These are phyloP conservation scores for Trypanosomatidae sp. DNA, from an alignment of 208 protist genomes.

Conservation along the genomic window DNA sequence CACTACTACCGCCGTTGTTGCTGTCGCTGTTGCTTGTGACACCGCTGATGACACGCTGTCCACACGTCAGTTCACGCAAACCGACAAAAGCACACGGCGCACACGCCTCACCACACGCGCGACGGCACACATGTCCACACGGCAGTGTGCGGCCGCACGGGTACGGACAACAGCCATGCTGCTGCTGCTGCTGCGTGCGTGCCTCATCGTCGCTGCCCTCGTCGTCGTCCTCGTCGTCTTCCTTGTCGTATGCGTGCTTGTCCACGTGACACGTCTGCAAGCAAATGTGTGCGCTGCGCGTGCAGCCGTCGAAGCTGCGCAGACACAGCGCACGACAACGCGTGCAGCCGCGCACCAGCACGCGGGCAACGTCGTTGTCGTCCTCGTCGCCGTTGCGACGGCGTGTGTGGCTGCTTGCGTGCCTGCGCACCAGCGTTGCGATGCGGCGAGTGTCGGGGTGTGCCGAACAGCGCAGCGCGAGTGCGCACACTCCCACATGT, in stretches of 20 bases:
- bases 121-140: slow-evolving; percentile 63
- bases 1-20: too few species aligned
- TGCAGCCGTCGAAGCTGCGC: slow-evolving; percentile 37
- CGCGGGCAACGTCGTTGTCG: slow-evolving; percentile 4
- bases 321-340: slow-evolving; percentile 57
- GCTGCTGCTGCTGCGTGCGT: not conserved
- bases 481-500: slow-evolving; percentile 19
- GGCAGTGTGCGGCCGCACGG: slow-evolving; percentile 38
- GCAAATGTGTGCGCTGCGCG: slow-evolving; percentile 51
- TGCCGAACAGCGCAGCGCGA: slow-evolving; percentile 61
- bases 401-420: not conserved
- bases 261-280: slow-evolving; percentile 45
- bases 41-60: slow-evolving; percentile 67
- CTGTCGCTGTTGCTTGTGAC: too few species aligned
- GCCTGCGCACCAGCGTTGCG: slow-evolving; percentile 18
- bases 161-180: slow-evolving; percentile 55
- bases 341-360: slow-evolving; percentile 31
- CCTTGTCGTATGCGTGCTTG: slow-evolving; percentile 1
- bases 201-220: not conserved
- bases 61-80: slow-evolving; percentile 52
- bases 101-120: slow-evolving; percentile 49
- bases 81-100: slow-evolving; percentile 57
- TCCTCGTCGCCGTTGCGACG: slow-evolving; percentile 2
- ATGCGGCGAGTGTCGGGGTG: slow-evolving; percentile 54
- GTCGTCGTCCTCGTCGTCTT: not conserved